Conservation (phyloP, 495 filamentous ascomycete genomes). For the Penicillium atrosanguineum region DNA sequence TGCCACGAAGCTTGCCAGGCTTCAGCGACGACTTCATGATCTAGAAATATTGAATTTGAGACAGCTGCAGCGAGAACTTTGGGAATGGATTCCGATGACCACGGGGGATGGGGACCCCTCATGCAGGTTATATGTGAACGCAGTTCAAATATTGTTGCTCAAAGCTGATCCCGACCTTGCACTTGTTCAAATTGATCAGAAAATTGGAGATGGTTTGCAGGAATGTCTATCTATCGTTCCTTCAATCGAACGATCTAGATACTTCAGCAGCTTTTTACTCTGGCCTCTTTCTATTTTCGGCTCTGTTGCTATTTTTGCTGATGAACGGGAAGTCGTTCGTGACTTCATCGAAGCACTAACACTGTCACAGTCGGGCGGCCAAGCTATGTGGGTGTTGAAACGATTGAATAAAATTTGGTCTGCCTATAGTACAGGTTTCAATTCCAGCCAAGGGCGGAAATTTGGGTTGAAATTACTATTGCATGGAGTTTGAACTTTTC, state of each 20-base stretch:
- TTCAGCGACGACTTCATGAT: neutral
- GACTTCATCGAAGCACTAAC: neutral
- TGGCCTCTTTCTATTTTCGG: conserved; percentile 14
- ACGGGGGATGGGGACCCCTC: neutral
- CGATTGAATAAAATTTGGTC: conserved; percentile 9
- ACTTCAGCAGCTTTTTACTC: conserved; percentile 10
- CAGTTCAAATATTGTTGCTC: conserved; percentile 5
- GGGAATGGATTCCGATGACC: neutral
- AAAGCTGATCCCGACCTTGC: conserved; percentile 4
- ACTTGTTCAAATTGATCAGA: neutral
- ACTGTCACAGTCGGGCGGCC: neutral
- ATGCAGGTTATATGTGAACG: neutral
- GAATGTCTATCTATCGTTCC: neutral
- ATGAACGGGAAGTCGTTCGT: neutral
- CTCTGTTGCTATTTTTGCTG: neutral
- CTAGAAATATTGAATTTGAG: neutral
- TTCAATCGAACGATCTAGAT: neutral
- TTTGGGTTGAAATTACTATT: too few species aligned
- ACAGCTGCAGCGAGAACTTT: neutral
- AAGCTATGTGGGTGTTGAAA: conserved; percentile 8
- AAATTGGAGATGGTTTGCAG: neutral
- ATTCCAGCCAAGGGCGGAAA: too few species aligned
- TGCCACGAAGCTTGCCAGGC: conserved; percentile 11
- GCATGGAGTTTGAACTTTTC: too few species aligned
- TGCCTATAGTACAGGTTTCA: too few species aligned